Conservation (phyloP, 2,329 filamentous ascomycete genomes). For the Ophiocordyceps camponoti-leonardi region DNA sequence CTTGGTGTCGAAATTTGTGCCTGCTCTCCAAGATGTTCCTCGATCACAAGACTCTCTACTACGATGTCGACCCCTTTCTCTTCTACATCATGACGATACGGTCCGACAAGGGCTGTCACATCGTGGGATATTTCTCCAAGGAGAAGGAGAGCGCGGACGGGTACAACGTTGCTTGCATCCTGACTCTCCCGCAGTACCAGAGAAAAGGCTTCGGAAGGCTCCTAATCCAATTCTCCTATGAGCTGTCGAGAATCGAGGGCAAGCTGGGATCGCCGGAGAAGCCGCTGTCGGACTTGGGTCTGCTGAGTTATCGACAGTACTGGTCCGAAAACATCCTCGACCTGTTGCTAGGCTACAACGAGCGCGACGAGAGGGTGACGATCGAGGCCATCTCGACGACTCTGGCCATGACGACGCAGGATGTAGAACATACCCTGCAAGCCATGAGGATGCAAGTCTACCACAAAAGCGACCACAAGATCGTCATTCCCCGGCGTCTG, state of each 20-base stretch:
- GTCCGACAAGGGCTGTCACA: conserved; percentile 77
- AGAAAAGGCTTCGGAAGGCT: conserved; percentile 85
- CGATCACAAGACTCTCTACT: conserved; percentile 96
- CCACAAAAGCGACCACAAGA: conserved; percentile 90
- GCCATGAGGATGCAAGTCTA: conserved; percentile 92
- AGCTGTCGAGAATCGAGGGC: conserved; percentile 84
- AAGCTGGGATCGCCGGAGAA: conserved; percentile 96
- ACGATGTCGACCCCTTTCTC: conserved; percentile 96
- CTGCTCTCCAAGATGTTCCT: conserved; percentile 91
- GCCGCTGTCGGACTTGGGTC: conserved; percentile 79
- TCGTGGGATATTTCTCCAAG: conserved; percentile 99
- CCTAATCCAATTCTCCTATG: conserved; percentile 94
- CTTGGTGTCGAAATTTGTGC: conserved; percentile 93
- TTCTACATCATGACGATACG: conserved; percentile 96
- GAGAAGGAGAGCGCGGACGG: conserved; percentile 94
- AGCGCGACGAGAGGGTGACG: conserved; percentile 53
- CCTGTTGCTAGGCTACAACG: conserved; percentile 56
- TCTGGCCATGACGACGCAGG: conserved; percentile 91
- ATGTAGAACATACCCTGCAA: conserved; percentile 88
- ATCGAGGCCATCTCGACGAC: conserved; percentile 68
- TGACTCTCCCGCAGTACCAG: conserved; percentile 92
- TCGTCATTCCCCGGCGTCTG: conserved; percentile 75
- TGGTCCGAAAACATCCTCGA: conserved; percentile 95
- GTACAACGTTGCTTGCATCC: conserved; percentile 96
- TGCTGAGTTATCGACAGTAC: conserved; percentile 89